A percentile compares a stretch with the other conserved stretches of the same genome.
phyloP scores from a whole-genome alignment of 2,329 filamentous ascomycete species.

The Albophoma yamanashiensis region DNA sequence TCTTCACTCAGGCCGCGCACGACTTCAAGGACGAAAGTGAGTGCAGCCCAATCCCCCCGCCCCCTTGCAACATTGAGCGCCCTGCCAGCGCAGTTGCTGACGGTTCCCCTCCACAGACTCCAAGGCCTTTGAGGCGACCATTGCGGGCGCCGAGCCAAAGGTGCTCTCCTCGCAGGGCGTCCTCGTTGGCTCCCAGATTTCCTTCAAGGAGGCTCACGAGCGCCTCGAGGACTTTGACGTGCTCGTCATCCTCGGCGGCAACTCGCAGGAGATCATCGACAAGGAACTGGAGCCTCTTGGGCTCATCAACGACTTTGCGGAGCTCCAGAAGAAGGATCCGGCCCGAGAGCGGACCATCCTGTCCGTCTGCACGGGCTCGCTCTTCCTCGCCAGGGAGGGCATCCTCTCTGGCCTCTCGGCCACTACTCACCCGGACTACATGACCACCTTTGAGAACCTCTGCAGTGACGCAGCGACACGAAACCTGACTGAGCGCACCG shows the following conservation, averaged over 20 bases:
- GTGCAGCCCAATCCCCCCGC: not conserved
- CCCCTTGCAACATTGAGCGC: not conserved
- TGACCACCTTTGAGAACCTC: slow-evolving; percentile 72
- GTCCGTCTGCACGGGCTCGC: slow-evolving; percentile 68
- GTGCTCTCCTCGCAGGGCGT: slow-evolving; percentile 53
- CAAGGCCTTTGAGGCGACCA: slow-evolving; percentile 48
- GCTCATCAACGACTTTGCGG: slow-evolving; percentile 66
- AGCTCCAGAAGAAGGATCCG: slow-evolving; percentile 71
- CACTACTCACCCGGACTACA: slow-evolving; percentile 72
- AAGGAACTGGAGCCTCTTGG: slow-evolving; percentile 56
- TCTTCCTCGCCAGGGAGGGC: slow-evolving; percentile 67
- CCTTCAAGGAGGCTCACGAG: slow-evolving; percentile 68
- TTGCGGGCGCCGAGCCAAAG: slow-evolving; percentile 42
- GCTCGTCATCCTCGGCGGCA: slow-evolving; percentile 67
- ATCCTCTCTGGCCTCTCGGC: slow-evolving; percentile 70
- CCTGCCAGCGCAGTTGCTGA: slow-evolving; percentile 3
- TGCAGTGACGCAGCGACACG: slow-evolving; percentile 64
- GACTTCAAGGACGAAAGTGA: slow-evolving; percentile 41
- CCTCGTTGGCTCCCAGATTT: slow-evolving; percentile 62
- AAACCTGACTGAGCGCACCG: slow-evolving; percentile 65
- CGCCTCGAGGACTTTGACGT: slow-evolving; percentile 68
- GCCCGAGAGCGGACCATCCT: slow-evolving; percentile 71
- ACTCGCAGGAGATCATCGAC: slow-evolving; percentile 52
- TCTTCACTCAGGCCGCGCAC: slow-evolving; percentile 38
- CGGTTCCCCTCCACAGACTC: slow-evolving; percentile 25